Percentiles rank a stretch among this genome's conserved stretches.
These are phyloP conservation scores for Brassica hybrid DNA, from an alignment of 441 rosid genomes.

Conservation along the genomic window DNA sequence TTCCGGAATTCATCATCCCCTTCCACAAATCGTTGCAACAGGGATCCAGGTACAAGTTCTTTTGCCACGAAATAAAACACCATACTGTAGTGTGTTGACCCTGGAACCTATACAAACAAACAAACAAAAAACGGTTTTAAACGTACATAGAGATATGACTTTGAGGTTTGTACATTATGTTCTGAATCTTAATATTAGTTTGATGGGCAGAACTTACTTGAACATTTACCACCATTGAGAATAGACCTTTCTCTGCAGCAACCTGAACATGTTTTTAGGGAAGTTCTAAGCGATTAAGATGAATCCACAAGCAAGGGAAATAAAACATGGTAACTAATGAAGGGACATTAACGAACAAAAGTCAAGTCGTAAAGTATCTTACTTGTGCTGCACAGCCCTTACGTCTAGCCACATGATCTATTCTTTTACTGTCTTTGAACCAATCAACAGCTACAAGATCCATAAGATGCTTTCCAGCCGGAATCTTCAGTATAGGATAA, in stretches of 20 bases:
- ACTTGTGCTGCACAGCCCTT: conserved; percentile 98
- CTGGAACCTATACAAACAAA: conserved; percentile 69
- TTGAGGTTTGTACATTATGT: conserved; percentile 6
- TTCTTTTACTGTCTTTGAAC: conserved; percentile 97
- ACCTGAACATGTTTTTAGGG: conserved; percentile 49
- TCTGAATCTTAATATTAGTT: neutral
- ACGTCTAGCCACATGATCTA: conserved; percentile 96
- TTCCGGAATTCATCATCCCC: conserved; percentile 99
- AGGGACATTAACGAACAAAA: too few species aligned
- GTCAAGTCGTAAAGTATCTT: conserved; percentile 26
- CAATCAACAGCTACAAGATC: conserved; percentile 99
- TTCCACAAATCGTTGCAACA: conserved; percentile 91
- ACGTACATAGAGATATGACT: conserved; percentile 9
- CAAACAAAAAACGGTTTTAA: neutral
- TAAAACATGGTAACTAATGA: too few species aligned
- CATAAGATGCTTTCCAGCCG: conserved; percentile 97
- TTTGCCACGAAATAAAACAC: conserved; percentile 91
- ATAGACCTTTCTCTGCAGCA: conserved; percentile 89
- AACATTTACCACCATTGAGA: conserved; percentile 82
- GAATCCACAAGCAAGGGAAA: conserved; percentile 6
- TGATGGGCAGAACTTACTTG: conserved; percentile 68
- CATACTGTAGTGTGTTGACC: conserved; percentile 97
- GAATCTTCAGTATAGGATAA: conserved; percentile 53
- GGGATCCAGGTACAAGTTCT: conserved; percentile 79
- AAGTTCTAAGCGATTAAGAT: neutral